Percentiles rank a stretch among this genome's conserved stretches.
phyloP scores from a whole-genome alignment of 495 filamentous ascomycete genomes.

The Neurospora hispaniola region DNA sequence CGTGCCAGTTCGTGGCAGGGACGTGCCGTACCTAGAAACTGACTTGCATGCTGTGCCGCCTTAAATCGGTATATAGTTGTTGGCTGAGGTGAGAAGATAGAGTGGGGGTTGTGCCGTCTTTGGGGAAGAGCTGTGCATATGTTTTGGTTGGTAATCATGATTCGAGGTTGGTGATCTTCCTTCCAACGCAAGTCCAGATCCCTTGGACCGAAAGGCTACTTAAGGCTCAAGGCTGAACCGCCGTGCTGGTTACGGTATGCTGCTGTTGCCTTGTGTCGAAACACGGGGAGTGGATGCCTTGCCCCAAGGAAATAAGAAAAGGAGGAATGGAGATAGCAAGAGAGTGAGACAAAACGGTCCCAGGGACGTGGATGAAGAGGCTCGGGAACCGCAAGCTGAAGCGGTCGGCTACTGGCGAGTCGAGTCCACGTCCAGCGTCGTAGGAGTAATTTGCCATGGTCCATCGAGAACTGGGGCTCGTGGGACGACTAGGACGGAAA shows the following conservation, averaged over 20 bases:
- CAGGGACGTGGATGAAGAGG: background rate
- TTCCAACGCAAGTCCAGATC: background rate
- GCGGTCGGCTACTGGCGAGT: background rate
- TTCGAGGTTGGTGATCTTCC: background rate
- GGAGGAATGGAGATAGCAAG: background rate
- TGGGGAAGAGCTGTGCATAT: background rate
- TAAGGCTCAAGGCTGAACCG: background rate
- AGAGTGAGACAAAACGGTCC: background rate
- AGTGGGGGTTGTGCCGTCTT: background rate
- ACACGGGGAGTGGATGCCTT: background rate
- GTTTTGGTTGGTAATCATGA: background rate
- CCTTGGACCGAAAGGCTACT: background rate
- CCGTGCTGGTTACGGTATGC: background rate
- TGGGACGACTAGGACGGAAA: background rate
- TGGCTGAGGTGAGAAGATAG: background rate
- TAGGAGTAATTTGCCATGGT: background rate
- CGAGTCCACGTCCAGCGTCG: background rate
- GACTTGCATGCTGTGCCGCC: background rate
- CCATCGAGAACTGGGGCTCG: background rate
- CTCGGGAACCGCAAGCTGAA: background rate
- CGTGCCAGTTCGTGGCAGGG: background rate
- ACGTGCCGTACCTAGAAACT: background rate
- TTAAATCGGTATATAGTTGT: background rate
- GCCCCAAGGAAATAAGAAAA: background rate
- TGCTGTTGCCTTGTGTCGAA: background rate